Conservation (phyloP, 306 rosid species). For the Crotalaria pallida region DNA sequence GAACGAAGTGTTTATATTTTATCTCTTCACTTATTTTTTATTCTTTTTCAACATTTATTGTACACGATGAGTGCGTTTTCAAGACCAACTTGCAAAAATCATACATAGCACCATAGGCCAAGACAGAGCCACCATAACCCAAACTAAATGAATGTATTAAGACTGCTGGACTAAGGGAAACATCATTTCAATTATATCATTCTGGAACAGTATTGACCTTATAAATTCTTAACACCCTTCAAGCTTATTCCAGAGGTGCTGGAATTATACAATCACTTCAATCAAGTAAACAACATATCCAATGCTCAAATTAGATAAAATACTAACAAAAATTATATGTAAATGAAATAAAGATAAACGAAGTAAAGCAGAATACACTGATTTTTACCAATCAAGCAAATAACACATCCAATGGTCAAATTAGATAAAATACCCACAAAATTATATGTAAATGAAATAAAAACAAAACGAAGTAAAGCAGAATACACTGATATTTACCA, state of each 20-base stretch:
- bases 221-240: background rate
- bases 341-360: background rate
- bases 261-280: background rate
- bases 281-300: background rate
- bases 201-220: background rate
- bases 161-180: background rate
- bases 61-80: background rate
- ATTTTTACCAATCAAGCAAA: conserved; percentile 51
- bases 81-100: background rate
- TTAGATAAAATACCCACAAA: background rate
- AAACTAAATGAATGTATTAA: background rate
- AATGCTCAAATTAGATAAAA: background rate
- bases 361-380: conserved; percentile 20
- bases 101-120: background rate
- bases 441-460: background rate
- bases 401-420: background rate
- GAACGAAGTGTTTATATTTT: background rate
- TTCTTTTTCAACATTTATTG: background rate
- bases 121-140: background rate
- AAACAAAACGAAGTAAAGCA: conserved; percentile 4
- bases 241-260: background rate
- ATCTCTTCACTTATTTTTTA: background rate
- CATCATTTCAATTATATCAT: too few relatives aligned
- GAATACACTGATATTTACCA: conserved; percentile 42
- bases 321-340: background rate